Evolutionary conservation across 805 yeast genomes (phyloP).

Genomic region (Candida nitratophila): DNA sequence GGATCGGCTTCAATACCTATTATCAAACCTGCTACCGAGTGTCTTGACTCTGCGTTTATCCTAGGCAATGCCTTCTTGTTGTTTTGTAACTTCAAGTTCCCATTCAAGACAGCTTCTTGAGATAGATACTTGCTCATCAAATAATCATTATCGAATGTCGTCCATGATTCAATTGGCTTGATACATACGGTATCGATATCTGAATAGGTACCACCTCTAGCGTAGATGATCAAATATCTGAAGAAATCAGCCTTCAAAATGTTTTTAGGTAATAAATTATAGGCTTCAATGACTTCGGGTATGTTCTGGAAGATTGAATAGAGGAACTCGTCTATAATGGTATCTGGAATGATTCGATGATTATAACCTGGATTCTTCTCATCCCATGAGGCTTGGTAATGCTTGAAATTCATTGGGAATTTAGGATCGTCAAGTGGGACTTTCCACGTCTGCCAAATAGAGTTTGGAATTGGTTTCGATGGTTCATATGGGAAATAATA

Average conservation of each 20-base stretch:
- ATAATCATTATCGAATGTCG: slow-evolving; percentile 34
- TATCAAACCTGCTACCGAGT: slow-evolving; percentile 57
- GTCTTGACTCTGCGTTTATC: slow-evolving; percentile 17
- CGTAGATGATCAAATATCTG: slow-evolving; percentile 77
- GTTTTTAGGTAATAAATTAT: slow-evolving; percentile 64
- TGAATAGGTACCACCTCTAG: slow-evolving; percentile 89
- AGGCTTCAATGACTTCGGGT: slow-evolving; percentile 75
- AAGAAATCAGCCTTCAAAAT: slow-evolving; percentile 92
- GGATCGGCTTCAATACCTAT: slow-evolving; percentile 97
- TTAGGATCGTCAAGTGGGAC: slow-evolving; percentile 46
- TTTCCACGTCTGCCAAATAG: slow-evolving; percentile 96
- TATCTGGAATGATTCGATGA: slow-evolving; percentile 70
- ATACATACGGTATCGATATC: slow-evolving; percentile 83
- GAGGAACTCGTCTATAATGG: slow-evolving; percentile 44
- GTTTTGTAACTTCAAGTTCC: background rate
- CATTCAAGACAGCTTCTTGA: background rate
- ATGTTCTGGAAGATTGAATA: slow-evolving; percentile 53
- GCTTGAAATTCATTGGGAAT: slow-evolving; percentile 48
- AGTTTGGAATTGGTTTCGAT: slow-evolving; percentile 57
- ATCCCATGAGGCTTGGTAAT: slow-evolving; percentile 58
- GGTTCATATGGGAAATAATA: slow-evolving; percentile 73
- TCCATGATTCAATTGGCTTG: slow-evolving; percentile 71
- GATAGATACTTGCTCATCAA: no score
- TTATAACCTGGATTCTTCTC: slow-evolving; percentile 49
- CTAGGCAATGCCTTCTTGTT: background rate